phyloP scores from a whole-genome alignment of 176 grass and related monocot species.

The Cenchrus purpureus region DNA sequence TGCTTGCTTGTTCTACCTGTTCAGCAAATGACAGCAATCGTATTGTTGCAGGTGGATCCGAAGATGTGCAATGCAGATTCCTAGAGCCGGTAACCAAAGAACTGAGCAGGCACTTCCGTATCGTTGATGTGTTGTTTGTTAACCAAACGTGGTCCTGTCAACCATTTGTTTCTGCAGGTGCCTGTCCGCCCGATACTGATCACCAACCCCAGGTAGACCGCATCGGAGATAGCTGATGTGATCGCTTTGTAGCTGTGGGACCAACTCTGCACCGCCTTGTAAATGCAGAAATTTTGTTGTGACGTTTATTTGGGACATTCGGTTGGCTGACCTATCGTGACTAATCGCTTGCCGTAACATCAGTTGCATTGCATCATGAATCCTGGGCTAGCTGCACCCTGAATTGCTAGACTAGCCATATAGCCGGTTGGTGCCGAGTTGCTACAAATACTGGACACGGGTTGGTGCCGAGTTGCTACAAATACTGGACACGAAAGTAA shows the following conservation, averaged over 20 bases:
- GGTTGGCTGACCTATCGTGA: neutral
- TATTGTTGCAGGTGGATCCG: neutral
- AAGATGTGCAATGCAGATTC: neutral
- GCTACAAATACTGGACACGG: no score
- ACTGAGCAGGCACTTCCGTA: neutral
- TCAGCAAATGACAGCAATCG: neutral
- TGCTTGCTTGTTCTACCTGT: neutral
- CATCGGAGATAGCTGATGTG: neutral
- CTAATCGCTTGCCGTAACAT: neutral
- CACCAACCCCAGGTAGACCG: neutral
- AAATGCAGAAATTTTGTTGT: constrained; percentile 7
- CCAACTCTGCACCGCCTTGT: neutral
- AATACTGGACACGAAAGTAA: no score
- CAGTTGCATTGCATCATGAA: neutral
- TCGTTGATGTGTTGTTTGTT: neutral
- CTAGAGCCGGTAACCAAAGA: neutral
- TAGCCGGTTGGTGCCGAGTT: neutral
- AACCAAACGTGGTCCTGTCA: neutral
- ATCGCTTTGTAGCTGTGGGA: neutral
- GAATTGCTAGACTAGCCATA: no score
- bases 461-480: neutral
- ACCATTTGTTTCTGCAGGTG: neutral
- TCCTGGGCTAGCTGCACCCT: neutral
- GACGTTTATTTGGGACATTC: neutral
- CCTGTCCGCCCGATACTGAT: neutral